Percentiles rank a stretch among this genome's conserved stretches.
Conservation (phyloP, 2,329 filamentous ascomycete species). For the Aspergillus proliferans region DNA sequence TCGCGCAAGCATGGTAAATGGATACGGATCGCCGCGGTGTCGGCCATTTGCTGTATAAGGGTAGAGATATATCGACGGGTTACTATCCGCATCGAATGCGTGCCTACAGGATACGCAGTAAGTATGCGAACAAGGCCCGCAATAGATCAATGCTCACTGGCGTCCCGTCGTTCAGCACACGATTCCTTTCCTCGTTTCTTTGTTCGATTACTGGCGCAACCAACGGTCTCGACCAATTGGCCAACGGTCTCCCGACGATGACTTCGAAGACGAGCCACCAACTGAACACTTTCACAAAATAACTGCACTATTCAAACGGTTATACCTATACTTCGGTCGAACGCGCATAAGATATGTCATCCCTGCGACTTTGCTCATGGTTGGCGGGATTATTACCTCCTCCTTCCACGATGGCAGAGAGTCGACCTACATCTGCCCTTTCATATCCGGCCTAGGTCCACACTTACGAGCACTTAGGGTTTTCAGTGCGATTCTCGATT, state of each 20-base stretch:
- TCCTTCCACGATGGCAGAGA: conserved; percentile 29
- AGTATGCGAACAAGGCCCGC: conserved; percentile 8
- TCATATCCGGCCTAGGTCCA: conserved; percentile 26
- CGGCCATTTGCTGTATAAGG: conserved; percentile 22
- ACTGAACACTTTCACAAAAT: conserved; percentile 12
- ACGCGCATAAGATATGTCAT: conserved; percentile 34
- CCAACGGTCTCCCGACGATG: conserved; percentile 9
- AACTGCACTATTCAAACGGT: conserved; percentile 23
- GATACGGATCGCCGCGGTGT: conserved; percentile 16
- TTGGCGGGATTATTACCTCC: conserved; percentile 33
- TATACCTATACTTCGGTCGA: conserved; percentile 24
- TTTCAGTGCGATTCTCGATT: conserved; percentile 37
- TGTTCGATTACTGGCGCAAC: conserved; percentile 37
- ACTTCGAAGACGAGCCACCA: conserved; percentile 6
- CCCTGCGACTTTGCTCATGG: conserved; percentile 31
- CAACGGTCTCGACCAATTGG: conserved; percentile 18
- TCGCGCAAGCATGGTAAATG: conserved; percentile 15
- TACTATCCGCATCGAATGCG: conserved; percentile 40
- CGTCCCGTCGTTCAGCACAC: conserved; percentile 20
- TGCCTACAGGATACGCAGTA: conserved; percentile 29
- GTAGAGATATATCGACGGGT: conserved; percentile 38
- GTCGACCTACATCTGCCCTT: conserved; percentile 48
- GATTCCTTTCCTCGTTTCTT: conserved; percentile 36
- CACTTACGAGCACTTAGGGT: conserved; percentile 34
- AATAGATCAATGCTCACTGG: conserved; percentile 10